Conservation (phyloP, 106 monocot genomes). For the Dendrobium officinale region DNA sequence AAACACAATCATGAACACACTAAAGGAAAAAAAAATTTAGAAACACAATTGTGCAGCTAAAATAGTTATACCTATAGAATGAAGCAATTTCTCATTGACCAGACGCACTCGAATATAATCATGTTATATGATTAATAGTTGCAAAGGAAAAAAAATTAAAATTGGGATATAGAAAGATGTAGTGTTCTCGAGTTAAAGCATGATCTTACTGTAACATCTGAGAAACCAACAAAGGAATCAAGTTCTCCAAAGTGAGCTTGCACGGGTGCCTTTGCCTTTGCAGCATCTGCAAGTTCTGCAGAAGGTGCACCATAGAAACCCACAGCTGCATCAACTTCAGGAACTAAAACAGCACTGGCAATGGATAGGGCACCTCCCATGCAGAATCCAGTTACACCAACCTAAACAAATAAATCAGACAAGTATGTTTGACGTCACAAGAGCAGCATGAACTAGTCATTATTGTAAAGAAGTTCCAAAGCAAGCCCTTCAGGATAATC, state of each 20-base stretch:
- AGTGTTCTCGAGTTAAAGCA: slow-evolving; percentile 2
- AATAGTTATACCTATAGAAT: not conserved
- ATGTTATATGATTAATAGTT: not conserved
- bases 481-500: not conserved
- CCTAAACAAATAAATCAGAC: slow-evolving; percentile 28
- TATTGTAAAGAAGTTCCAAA: not conserved
- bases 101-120: not conserved
- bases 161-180: not conserved
- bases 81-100: not conserved
- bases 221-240: slow-evolving; percentile 78
- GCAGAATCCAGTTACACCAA: slow-evolving; percentile 89
- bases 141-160: not conserved
- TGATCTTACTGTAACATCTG: slow-evolving; percentile 70
- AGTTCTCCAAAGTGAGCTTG: slow-evolving; percentile 97
- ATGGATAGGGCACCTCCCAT: slow-evolving; percentile 95
- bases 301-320: slow-evolving; percentile 87
- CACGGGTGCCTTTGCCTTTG: slow-evolving; percentile 62
- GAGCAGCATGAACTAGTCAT: not conserved
- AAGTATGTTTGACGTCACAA: not conserved
- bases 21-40: too few species aligned
- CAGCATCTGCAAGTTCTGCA: slow-evolving; percentile 75
- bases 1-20: not conserved
- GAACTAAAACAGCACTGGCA: slow-evolving; percentile 78
- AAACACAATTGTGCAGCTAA: not conserved
- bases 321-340: slow-evolving; percentile 89